These are phyloP conservation scores for Yamadazyma epiphylla DNA, from an alignment of 1,139 yeast species.

Conservation along the genomic window DNA sequence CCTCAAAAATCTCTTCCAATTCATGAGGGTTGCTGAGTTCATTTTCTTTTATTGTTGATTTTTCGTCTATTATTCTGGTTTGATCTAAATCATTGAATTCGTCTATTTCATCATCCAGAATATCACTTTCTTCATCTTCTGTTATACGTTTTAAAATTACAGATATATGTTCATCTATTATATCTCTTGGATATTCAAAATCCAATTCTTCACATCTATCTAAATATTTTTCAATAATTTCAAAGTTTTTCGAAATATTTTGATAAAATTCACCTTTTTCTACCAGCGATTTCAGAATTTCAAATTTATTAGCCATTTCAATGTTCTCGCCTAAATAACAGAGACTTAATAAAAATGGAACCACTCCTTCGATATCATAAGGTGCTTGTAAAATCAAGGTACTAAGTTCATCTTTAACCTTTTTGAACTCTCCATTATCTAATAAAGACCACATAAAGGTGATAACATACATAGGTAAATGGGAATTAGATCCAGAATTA, in stretches of 20 bases:
- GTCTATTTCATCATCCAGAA: slow-evolving; percentile 5
- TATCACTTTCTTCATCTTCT: slow-evolving; percentile 1
- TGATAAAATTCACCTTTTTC: slow-evolving; percentile 9
- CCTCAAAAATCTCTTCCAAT: too few species aligned
- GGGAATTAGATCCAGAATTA: slow-evolving; percentile 34
- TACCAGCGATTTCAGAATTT: slow-evolving; percentile 3
- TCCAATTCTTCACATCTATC: slow-evolving; percentile 25
- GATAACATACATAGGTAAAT: slow-evolving; percentile 36
- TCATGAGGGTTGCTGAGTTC: too few species aligned
- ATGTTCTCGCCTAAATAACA: slow-evolving; percentile 21
- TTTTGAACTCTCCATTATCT: slow-evolving; percentile 20
- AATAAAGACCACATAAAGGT: slow-evolving; percentile 35
- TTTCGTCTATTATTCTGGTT: neutral
- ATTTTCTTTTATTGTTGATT: neutral
- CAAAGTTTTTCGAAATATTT: slow-evolving; percentile 13
- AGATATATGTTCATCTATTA: slow-evolving; percentile 15
- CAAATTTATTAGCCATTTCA: slow-evolving; percentile 11
- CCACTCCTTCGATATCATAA: slow-evolving; percentile 39
- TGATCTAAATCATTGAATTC: slow-evolving; percentile 4
- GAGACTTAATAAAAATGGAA: slow-evolving; percentile 29
- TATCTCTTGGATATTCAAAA: slow-evolving; percentile 25
- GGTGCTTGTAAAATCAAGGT: slow-evolving; percentile 45
- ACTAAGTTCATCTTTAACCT: slow-evolving; percentile 27
- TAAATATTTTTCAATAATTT: slow-evolving; percentile 18
- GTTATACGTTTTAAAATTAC: neutral